These are phyloP conservation scores for Saturnispora serradocipensis DNA, from an alignment of 805 yeast genomes.

Conservation along the genomic window DNA sequence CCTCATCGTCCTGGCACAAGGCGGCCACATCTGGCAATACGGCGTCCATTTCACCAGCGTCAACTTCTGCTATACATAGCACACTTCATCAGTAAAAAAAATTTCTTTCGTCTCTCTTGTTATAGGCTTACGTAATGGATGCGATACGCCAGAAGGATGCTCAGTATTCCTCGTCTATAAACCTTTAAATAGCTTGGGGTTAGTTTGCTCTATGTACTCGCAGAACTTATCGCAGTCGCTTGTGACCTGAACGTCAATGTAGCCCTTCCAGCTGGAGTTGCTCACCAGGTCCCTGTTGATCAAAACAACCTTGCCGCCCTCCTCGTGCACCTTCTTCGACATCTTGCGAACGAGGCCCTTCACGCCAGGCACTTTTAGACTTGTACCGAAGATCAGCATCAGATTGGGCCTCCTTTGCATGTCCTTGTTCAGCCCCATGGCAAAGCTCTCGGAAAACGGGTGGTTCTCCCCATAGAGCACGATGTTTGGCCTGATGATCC, in stretches of 20 bases:
- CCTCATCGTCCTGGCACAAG: background rate
- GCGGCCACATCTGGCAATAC: too few relatives aligned
- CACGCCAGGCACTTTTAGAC: constrained; percentile 85
- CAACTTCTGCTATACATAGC: too few relatives aligned
- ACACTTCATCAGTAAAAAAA: background rate
- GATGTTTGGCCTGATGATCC: constrained; percentile 77
- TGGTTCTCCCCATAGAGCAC: constrained; percentile 93
- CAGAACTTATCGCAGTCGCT: constrained; percentile 84
- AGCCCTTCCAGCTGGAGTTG: constrained; percentile 54
- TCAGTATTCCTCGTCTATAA: background rate
- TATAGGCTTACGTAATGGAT: background rate
- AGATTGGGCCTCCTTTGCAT: constrained; percentile 61
- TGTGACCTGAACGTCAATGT: constrained; percentile 71
- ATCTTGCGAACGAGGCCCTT: constrained; percentile 62
- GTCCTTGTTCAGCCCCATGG: constrained; percentile 61
- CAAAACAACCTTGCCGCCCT: constrained; percentile 67
- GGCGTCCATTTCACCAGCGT: background rate
- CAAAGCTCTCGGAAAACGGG: constrained; percentile 74
- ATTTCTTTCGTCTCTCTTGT: background rate
- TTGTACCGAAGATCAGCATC: constrained; percentile 85
- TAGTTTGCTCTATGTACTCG: constrained; percentile 39
- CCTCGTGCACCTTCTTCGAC: constrained; percentile 62
- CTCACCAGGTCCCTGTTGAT: constrained; percentile 63
- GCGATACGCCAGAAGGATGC: background rate
- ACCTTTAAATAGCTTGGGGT: constrained; percentile 41